These are phyloP conservation scores for Sporothrix globosa DNA, from an alignment of 2,329 filamentous ascomycete species.

Conservation along the genomic window DNA sequence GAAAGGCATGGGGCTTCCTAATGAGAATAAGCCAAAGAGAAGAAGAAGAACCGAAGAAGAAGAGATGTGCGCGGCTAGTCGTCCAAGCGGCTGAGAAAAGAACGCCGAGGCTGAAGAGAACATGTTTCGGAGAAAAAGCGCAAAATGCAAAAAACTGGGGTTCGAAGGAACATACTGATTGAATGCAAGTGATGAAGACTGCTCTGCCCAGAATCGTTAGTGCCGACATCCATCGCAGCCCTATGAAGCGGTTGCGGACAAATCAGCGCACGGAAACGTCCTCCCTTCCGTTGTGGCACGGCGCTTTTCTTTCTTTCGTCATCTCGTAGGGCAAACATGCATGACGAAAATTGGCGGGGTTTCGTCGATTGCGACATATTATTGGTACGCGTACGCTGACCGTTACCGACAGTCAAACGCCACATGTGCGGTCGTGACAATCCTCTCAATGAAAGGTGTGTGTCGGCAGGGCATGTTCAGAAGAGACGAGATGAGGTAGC, in stretches of 20 bases:
- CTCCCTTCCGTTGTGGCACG: not conserved
- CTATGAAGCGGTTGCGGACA: constrained; percentile 23
- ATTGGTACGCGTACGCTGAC: not conserved
- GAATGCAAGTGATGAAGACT: not conserved
- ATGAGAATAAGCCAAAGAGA: not conserved
- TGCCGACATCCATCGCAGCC: constrained; percentile 23
- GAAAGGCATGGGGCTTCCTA: not conserved
- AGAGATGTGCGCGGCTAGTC: constrained; percentile 13
- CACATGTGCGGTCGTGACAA: not conserved
- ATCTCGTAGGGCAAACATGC: not conserved
- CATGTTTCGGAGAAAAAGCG: not conserved
- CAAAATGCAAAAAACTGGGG: not conserved
- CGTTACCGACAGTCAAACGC: not conserved
- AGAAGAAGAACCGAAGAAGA: not conserved
- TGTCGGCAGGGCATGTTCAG: not conserved
- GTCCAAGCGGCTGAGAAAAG: constrained; percentile 25
- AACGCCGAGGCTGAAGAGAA: constrained; percentile 25
- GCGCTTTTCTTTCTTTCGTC: too few species aligned
- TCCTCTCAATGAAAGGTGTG: too few species aligned
- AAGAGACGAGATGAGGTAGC: not conserved
- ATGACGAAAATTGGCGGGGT: not conserved
- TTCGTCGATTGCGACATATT: not conserved
- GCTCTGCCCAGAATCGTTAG: not conserved
- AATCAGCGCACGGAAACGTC: constrained; percentile 16
- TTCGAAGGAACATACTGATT: not conserved